Conservation (phyloP, 2,329 filamentous ascomycete genomes). For the Sporothrix pseudoabietina region DNA sequence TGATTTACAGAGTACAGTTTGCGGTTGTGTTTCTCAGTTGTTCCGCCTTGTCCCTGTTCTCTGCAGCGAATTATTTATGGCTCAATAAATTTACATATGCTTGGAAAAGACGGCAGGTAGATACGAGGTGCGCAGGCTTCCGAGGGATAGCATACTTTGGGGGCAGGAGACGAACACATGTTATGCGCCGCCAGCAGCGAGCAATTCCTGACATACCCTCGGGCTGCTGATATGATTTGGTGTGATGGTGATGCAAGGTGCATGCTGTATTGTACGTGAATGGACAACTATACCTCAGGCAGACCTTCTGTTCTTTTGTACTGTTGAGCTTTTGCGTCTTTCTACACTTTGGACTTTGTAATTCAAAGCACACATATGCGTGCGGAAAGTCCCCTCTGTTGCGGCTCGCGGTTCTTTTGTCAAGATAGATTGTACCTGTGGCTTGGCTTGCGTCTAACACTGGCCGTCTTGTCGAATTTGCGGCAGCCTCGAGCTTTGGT, state of each 20-base stretch:
- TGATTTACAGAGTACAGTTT: background rate
- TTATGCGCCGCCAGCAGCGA: background rate
- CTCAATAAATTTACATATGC: background rate
- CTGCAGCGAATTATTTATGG: background rate
- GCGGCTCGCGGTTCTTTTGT: background rate
- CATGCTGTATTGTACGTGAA: background rate
- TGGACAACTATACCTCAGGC: background rate
- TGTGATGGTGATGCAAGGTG: conserved; percentile 7
- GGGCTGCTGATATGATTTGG: background rate
- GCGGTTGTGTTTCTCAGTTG: background rate
- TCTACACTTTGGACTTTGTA: background rate
- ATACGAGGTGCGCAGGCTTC: background rate
- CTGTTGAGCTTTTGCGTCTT: background rate
- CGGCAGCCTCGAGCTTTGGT: background rate
- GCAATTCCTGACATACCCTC: background rate
- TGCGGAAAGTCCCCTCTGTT: background rate
- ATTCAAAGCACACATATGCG: background rate
- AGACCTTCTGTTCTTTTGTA: background rate
- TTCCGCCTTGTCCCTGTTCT: background rate
- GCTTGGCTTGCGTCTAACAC: background rate
- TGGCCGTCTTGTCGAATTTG: background rate
- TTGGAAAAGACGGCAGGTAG: background rate
- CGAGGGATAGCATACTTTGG: background rate
- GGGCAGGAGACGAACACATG: background rate
- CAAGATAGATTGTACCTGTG: background rate